Conservation (phyloP, 331 rosid species). For the Quercus tomentella region DNA sequence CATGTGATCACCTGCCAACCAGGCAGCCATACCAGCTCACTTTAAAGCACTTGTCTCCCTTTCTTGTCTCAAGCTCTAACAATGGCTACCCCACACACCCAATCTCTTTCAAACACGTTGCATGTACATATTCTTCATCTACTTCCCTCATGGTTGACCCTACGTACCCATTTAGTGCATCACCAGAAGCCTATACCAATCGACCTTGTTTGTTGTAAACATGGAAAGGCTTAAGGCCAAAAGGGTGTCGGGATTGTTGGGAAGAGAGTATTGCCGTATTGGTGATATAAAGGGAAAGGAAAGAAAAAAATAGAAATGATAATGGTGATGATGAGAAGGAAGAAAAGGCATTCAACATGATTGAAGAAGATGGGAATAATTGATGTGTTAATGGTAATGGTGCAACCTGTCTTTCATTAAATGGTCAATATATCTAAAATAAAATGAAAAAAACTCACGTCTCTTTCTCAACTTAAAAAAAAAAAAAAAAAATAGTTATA, state of each 20-base stretch:
- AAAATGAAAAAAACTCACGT: no score
- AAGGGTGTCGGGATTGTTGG: background rate
- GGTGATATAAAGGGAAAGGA: background rate
- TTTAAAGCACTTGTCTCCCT: conserved; percentile 44
- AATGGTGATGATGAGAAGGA: background rate
- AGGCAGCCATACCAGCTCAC: conserved; percentile 40
- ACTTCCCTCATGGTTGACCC: background rate
- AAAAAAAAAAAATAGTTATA: no score
- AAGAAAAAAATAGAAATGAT: background rate
- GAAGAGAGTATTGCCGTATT: no score
- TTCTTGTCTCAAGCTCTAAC: conserved; percentile 17
- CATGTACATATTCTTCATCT: conserved; percentile 3
- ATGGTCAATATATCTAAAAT: no score
- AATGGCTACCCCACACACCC: background rate
- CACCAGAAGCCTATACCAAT: background rate
- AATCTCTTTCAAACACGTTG: background rate
- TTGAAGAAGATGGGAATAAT: background rate
- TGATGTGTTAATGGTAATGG: background rate
- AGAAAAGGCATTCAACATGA: background rate
- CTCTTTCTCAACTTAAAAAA: no score
- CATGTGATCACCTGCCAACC: conserved; percentile 69
- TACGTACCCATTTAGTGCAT: background rate
- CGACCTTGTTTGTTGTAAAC: background rate
- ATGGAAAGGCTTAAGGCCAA: background rate
- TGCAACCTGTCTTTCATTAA: no score